Evolutionary conservation across 495 filamentous ascomycete genomes (phyloP), one percentile per base, ranked within the genome.

Genomic region (Umbilicaria muhlenbergii): DNA sequence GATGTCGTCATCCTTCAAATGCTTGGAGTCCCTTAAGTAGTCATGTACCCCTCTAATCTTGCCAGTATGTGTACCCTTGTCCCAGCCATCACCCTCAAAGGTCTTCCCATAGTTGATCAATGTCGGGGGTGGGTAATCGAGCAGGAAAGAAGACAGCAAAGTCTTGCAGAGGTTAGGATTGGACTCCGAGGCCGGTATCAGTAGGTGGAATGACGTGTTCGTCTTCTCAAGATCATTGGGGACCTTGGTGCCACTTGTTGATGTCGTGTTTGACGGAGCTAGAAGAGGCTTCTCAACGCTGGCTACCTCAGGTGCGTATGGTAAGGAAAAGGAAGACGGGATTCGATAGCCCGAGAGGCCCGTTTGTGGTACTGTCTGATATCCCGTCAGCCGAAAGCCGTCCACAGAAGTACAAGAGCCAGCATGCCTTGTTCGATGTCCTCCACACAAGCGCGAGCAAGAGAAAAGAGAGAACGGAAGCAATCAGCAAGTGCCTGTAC

Each of bases 101-200:
- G 52, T 35, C 52, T 60, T 51, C 32, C 53, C 53, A n/a, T 60
- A 73, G 43, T 68, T 67, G 38, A 80, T 57, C 36, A 80, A 46
- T 0, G 66, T 77, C 16, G 75, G 71, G 10, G 74, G 64, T 4
- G 77, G 77, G 42, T 78, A 81, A 48, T 71, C 68, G 34, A 81
- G 59, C 3, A 78, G 63, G 58, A 75, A 74, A 3, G 74, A 67
- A 0, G 75, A 78, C 3, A 78, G 60, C 18, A 80, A 36, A 1
- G 73, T 72, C 41, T 75, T 73, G 57, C 78, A 81, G 15, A 80
- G 61, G 14, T 69, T 58, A 24, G 63, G 53, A 36, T 66, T 69
- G n/a, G 64, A 63, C 18, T 58, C 59, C 34, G 59, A 60, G 7
- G 70, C 67, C 14, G 74, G 71, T 15, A 81, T 55, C 31, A 81